Evolutionary conservation across 768 basidiomycete species (phyloP).

Genomic region (Suillus subluteus): DNA sequence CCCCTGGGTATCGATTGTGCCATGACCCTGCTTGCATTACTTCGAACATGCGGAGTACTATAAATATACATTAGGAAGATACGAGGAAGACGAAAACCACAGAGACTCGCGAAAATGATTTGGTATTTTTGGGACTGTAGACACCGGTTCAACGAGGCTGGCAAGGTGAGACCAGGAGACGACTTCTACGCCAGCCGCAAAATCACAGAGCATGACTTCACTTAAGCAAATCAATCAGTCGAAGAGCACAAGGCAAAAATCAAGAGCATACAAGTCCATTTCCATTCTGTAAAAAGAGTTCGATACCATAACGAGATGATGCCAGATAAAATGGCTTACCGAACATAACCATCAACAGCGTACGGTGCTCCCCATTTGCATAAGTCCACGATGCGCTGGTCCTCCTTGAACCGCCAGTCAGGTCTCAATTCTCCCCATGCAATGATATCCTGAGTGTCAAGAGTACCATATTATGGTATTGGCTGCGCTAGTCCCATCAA

Average conservation of each 20-base stretch:
- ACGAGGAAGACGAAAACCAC: conserved; percentile 2
- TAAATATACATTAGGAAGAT: not conserved
- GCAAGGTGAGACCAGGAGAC: conserved; percentile 36
- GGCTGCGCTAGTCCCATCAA: conserved; percentile 34
- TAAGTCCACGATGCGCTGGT: conserved; percentile 38
- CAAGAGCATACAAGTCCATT: conserved; percentile 47
- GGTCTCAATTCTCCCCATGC: conserved; percentile 39
- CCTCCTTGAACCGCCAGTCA: conserved; percentile 32
- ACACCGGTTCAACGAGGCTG: not conserved
- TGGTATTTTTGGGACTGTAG: not conserved
- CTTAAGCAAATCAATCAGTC: conserved; percentile 24
- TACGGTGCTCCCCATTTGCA: conserved; percentile 48
- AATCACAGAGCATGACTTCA: conserved; percentile 54
- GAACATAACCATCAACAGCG: conserved; percentile 43
- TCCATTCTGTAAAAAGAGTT: conserved; percentile 41
- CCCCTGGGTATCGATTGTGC: conserved; percentile 32
- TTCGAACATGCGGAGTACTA: conserved; percentile 16
- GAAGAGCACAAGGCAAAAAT: not conserved
- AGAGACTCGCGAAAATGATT: not conserved
- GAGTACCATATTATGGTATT: conserved; percentile 33
- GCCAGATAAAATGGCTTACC: not conserved
- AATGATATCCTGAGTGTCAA: conserved; percentile 51
- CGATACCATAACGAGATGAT: not conserved
- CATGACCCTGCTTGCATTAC: conserved; percentile 23
- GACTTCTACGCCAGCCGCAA: conserved; percentile 41